Evolutionary conservation across 139 green algal species (phyloP).

Genomic region (Limnomonas spitsbergensis): DNA sequence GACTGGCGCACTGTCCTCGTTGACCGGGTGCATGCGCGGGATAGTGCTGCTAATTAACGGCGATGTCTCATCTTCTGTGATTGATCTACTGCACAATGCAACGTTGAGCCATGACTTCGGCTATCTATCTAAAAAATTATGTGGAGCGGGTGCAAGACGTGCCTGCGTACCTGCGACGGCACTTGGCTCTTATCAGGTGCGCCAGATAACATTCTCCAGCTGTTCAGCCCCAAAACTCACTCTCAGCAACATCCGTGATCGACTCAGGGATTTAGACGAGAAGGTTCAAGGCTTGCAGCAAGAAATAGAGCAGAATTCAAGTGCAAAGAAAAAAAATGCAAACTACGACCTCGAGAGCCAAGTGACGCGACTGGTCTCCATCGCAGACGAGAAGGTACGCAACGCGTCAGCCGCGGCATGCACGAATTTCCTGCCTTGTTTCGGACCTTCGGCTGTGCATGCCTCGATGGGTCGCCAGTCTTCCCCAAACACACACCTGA

Average conservation of each 20-base stretch:
- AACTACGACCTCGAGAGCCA: conserved; percentile 15
- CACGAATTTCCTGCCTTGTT: no score
- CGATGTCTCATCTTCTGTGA: no score
- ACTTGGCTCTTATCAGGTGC: conserved; percentile 27
- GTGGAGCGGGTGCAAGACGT: conserved; percentile 18
- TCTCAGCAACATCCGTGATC: not conserved
- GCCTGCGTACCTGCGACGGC: conserved; percentile 13
- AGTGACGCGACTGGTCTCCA: conserved; percentile 16
- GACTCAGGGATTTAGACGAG: conserved; percentile 26
- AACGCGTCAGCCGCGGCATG: no score
- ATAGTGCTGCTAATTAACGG: no score
- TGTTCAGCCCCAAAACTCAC: not conserved
- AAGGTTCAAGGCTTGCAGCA: conserved; percentile 23
- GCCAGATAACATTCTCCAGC: not conserved
- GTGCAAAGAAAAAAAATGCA: not conserved
- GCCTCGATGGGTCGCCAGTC: no score
- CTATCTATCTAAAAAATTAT: conserved; percentile 6
- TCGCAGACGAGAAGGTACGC: conserved; percentile 30
- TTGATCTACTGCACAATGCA: no score
- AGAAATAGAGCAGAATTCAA: conserved; percentile 24
- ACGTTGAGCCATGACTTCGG: not conserved
- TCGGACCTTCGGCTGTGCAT: no score
- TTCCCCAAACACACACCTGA: no score
- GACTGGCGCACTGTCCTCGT: no score
- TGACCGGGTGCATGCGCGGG: no score